phyloP scores from a whole-genome alignment of 768 basidiomycete genomes.

The Pilatotrama ljubarskyi region DNA sequence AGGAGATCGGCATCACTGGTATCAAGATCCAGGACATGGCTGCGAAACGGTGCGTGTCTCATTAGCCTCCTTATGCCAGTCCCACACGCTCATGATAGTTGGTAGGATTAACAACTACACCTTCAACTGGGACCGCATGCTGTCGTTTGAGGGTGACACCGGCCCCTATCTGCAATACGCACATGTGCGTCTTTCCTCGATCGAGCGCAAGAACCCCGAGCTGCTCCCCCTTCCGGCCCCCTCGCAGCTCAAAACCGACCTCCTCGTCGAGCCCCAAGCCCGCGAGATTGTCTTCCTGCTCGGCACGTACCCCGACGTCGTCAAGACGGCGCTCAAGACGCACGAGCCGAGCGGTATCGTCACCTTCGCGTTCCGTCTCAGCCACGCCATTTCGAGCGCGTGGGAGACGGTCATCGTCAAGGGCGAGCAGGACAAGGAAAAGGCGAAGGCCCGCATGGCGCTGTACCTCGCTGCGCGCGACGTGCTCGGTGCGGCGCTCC shows the following conservation, averaged over 20 bases:
- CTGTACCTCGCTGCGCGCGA: conserved; percentile 87
- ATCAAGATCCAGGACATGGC: conserved; percentile 99
- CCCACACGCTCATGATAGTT: neutral
- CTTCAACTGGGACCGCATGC: conserved; percentile 94
- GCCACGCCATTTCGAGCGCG: conserved; percentile 86
- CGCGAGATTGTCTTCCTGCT: conserved; percentile 87
- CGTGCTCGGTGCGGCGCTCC: conserved; percentile 86
- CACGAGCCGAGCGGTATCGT: conserved; percentile 92
- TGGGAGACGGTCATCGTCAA: conserved; percentile 92
- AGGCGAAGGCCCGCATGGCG: conserved; percentile 84
- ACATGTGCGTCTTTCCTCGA: conserved; percentile 88
- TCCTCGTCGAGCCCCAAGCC: conserved; percentile 75
- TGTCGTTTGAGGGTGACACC: conserved; percentile 94
- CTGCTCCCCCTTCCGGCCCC: conserved; percentile 75
- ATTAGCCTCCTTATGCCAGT: neutral
- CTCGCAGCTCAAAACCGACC: conserved; percentile 63
- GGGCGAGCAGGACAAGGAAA: conserved; percentile 73
- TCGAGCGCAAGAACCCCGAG: conserved; percentile 89
- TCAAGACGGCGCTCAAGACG: conserved; percentile 79
- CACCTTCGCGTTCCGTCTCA: conserved; percentile 83
- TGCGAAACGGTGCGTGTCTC: conserved; percentile 72
- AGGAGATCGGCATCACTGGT: conserved; percentile 90
- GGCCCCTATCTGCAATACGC: conserved; percentile 97
- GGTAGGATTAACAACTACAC: conserved; percentile 91
- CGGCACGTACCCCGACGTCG: conserved; percentile 88